Evolutionary conservation across 179 eudicot species (phyloP), one percentile per base, ranked within the genome.

Genomic region (Silene vulgaris): DNA sequence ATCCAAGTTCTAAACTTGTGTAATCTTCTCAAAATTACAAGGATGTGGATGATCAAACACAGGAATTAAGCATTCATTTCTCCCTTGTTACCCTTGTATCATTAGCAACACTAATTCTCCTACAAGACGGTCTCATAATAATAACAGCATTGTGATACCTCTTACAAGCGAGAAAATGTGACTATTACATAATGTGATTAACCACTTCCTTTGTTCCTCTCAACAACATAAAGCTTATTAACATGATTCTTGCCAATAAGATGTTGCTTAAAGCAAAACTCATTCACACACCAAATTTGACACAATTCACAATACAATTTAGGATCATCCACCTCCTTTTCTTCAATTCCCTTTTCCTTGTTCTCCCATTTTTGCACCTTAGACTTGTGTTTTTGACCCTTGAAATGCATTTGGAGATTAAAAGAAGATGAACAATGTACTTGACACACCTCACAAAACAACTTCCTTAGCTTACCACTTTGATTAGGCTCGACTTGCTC

Each of bases 361-460:
- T 21, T 28, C 13, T 67, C 57, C 7, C 20, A 23, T 52, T 80
- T 72, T 74, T 78, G 75, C 78, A 75, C 45, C 69, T 82, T 84
- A 67, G 83, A 80, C 79, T 75, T 71, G 81, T 88, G 90, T 56
- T 81, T 79, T 45, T 83, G 84, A 56, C 90, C 88, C 73, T 70
- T 78, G 1, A 84, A 29, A 71, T 88, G 90, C 83, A 85, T 87
- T 60, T 74, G 65, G 8, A 82, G 77, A 70, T 77, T 79, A n/a
- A 12, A 19, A 7, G 78, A 7, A 67, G 86, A 80, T 2, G 86
- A 16, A 74, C 90, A 86, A 5, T 74, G 72, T 50, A 84, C 89
- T 43, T 78, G 45, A 75, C 89, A 88, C 35, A 80, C 75, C 12
- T 81, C 69, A 65, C 90, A 88, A 50, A 32, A 52, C 69, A 80